A percentile compares a stretch with the other conserved stretches of the same genome.
Evolutionary conservation across 2,329 filamentous ascomycete genomes (phyloP).

Genomic region (Colletotrichum endophyticum): DNA sequence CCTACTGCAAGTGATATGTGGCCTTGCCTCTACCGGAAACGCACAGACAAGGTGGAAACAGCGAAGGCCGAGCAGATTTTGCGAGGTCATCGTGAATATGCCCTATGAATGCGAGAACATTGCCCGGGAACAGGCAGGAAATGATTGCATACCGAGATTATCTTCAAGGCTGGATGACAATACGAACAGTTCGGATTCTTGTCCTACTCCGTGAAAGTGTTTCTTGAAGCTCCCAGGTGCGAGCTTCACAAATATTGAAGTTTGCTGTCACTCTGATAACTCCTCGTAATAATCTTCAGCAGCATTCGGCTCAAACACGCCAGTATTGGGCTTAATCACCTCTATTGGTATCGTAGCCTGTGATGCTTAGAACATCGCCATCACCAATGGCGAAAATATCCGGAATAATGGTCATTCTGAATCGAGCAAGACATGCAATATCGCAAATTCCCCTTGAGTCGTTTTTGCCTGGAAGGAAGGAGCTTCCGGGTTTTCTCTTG

Average conservation of each 20-base stretch:
- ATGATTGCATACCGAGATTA: not conserved
- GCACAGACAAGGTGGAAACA: not conserved
- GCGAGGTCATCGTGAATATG: not conserved
- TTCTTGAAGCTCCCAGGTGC: accelerated
- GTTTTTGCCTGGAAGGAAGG: not conserved
- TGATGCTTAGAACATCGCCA: accelerated
- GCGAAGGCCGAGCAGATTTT: not conserved
- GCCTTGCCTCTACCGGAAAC: not conserved
- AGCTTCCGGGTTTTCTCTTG: not conserved
- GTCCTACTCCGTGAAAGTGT: not conserved
- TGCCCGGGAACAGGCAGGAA: not conserved
- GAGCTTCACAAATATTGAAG: not conserved
- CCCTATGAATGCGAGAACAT: not conserved
- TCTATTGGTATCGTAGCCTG: not conserved
- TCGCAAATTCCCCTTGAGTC: not conserved
- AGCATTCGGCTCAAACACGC: not conserved
- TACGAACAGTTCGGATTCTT: not conserved
- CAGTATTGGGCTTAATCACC: accelerated
- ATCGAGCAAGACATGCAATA: not conserved
- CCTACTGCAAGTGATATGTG: not conserved
- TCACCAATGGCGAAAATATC: not conserved
- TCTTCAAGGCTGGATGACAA: not conserved
- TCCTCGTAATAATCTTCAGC: not conserved
- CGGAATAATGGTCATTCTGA: not conserved
- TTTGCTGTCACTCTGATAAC: not conserved